Evolutionary conservation across 1,284 basidiomycete species (phyloP).

Genomic region (Porodaedalea pini): DNA sequence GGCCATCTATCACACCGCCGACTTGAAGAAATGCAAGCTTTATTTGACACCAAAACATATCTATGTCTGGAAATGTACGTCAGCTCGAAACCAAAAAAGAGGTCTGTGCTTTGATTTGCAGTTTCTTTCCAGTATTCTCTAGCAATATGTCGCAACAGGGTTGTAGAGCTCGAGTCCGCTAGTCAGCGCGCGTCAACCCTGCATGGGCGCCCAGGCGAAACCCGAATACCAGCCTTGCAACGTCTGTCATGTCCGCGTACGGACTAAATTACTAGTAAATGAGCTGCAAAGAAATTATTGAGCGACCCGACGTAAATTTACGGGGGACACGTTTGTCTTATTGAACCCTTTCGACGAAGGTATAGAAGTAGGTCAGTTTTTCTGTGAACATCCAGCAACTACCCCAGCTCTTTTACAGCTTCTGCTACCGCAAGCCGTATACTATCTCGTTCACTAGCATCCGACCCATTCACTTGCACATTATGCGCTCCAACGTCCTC

Average conservation of each 20-base stretch:
- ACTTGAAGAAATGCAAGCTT: too few species aligned
- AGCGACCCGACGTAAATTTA: too few species aligned
- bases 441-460: not conserved
- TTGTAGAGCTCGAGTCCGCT: not conserved
- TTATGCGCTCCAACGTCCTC: not conserved
- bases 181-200: not conserved
- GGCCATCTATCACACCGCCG: too few species aligned
- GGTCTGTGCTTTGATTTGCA: too few species aligned
- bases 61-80: too few species aligned
- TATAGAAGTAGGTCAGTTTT: not conserved
- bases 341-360: not conserved
- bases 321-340: too few species aligned
- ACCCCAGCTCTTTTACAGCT: not conserved
- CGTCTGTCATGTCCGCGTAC: not conserved
- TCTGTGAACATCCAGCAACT: not conserved
- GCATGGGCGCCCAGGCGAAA: not conserved
- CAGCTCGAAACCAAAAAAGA: too few species aligned
- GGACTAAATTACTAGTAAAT: too few species aligned
- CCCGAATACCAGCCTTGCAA: not conserved
- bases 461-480: not conserved
- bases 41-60: too few species aligned
- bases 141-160: too few species aligned
- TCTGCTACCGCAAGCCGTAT: not conserved
- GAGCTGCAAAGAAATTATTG: too few species aligned
- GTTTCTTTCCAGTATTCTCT: too few species aligned